Evolutionary conservation across 441 rosid genomes (phyloP).

Genomic region (Breynia disticha): DNA sequence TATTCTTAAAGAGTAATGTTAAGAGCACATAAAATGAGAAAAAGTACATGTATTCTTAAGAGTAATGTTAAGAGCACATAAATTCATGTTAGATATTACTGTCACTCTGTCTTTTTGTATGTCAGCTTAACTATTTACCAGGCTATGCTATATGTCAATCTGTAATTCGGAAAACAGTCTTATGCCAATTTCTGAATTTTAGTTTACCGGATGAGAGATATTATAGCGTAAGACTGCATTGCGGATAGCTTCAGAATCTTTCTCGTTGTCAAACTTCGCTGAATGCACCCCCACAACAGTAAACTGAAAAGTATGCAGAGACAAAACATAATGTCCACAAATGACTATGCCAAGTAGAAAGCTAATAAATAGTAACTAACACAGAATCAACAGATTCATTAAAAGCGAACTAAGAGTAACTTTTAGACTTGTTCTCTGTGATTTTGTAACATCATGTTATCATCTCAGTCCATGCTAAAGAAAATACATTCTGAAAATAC

Average conservation of each 20-base stretch:
- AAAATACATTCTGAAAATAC: too few relatives aligned
- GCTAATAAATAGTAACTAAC: neutral
- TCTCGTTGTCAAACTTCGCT: conserved; percentile 97
- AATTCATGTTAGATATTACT: too few relatives aligned
- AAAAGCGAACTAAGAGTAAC: too few relatives aligned
- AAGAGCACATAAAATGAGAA: neutral
- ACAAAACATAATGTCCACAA: conserved; percentile 1
- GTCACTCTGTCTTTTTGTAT: neutral
- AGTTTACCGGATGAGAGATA: conserved; percentile 76
- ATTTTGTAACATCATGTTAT: too few relatives aligned
- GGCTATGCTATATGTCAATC: neutral
- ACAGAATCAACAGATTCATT: neutral
- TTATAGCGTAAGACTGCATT: conserved; percentile 85
- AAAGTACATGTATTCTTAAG: neutral
- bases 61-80: too few relatives aligned
- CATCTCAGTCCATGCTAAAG: too few relatives aligned
- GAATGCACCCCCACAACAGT: conserved; percentile 97
- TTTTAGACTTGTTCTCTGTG: too few relatives aligned
- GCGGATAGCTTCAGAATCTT: conserved; percentile 87
- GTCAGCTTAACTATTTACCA: neutral
- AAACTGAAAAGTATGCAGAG: conserved; percentile 37
- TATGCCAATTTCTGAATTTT: conserved; percentile 5
- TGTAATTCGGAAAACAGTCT: conserved; percentile 3
- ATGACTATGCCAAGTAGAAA: conserved; percentile 1
- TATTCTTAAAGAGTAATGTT: neutral